A percentile compares a stretch with the other conserved stretches of the same genome.
Conservation (phyloP, 1,284 basidiomycete species). For the Lignosus rhinocerotis region DNA sequence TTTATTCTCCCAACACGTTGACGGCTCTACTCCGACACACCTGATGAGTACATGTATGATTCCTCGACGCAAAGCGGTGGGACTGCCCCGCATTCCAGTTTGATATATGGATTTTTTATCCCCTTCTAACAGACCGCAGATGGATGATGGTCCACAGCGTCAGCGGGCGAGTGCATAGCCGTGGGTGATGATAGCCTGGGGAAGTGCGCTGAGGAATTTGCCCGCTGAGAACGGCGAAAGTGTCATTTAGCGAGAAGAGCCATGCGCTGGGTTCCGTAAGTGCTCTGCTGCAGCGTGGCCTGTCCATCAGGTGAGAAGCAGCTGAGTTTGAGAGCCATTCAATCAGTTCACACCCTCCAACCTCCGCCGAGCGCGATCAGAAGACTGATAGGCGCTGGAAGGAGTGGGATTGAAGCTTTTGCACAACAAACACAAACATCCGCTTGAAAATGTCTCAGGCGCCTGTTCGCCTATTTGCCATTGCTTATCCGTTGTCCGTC, state of each 20-base stretch:
- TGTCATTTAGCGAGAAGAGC: slow-evolving; percentile 4
- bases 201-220: slow-evolving; percentile 6
- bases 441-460: slow-evolving; percentile 22
- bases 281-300: slow-evolving; percentile 9
- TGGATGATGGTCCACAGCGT: not conserved
- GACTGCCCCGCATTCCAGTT: not conserved
- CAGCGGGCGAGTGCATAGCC: slow-evolving; percentile 2
- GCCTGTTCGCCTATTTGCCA: slow-evolving; percentile 6
- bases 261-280: slow-evolving; percentile 11
- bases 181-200: not conserved
- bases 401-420: slow-evolving; percentile 24
- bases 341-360: slow-evolving; percentile 13
- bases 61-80: not conserved
- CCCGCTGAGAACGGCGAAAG: slow-evolving; percentile 11
- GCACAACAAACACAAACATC: slow-evolving; percentile 30
- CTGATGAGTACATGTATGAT: not conserved
- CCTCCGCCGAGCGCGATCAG: slow-evolving; percentile 14
- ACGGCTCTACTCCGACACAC: not conserved
- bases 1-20: not conserved
- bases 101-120: not conserved
- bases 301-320: slow-evolving; percentile 19
- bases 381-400: slow-evolving; percentile 22
- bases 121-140: slow-evolving; percentile 1
- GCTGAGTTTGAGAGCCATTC: slow-evolving; percentile 8
- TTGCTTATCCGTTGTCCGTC: not conserved